Evolutionary conservation across 495 filamentous ascomycete species (phyloP), one percentile per base, ranked within the genome.

Genomic region (Aspergillus bridgeri): DNA sequence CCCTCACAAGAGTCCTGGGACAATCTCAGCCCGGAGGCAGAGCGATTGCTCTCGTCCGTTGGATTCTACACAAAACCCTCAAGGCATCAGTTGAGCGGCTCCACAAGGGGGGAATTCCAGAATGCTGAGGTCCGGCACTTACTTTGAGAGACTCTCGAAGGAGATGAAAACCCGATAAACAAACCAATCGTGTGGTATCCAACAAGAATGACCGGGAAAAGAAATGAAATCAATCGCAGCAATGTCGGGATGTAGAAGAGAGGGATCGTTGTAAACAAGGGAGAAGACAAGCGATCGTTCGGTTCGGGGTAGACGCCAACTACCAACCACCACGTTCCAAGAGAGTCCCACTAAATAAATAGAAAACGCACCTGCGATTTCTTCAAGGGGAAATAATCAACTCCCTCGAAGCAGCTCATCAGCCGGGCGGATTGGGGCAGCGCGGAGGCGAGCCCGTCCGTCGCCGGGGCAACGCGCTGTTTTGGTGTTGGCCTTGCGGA

Each of bases 1-100:
- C 42, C 51, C 54, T 69, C 72, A 76, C 74, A 63, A 50, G 68
- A 67, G 25, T 38, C 38, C 19, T 43, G 44, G 22, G 25, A 53
- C 42, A 42, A 27, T 50, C 44, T 45, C 23, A 27, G 29, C 38
- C 49, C 25, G 27, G 20, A 33, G 23, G 27, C 33, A 38, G 33
- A 38, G 5, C 9, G 33, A 15, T 42, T 6, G 24, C 24, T 43
- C 50, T 42, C 27, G 49, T 42, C 33, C 13, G 33, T 38, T 15
- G 9, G 13, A 13, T 13, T 38, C 33, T 38, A 11, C 11, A 38
- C 33, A 38, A 38, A 38, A 15, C 33, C 33, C 33, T 38, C 33
- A 38, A 15, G 9, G 33, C 33, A 13, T 38, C 33, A 38, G 33
- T 38, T 38, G 11, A 15, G 33, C 33, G 13, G 33, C 33, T 38